A percentile compares a stretch with the other conserved stretches of the same genome.
These are phyloP conservation scores for Scheffersomyces spartinae DNA, from an alignment of 805 yeast species.

Conservation along the genomic window DNA sequence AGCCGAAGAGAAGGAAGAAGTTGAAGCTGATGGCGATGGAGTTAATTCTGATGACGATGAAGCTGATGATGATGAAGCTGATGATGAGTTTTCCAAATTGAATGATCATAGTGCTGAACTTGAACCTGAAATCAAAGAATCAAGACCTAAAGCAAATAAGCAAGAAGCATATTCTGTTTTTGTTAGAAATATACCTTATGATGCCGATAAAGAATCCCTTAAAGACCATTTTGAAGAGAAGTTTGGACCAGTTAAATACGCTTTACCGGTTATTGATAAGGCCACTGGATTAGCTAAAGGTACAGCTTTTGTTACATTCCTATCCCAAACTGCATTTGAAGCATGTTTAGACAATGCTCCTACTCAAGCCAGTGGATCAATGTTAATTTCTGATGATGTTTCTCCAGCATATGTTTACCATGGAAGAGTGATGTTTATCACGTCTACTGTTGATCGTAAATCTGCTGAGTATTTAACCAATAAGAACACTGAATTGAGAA, in stretches of 20 bases:
- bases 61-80: slow-evolving; percentile 12
- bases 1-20: slow-evolving; percentile 22
- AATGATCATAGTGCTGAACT: slow-evolving; percentile 16
- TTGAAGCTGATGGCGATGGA: slow-evolving; percentile 17
- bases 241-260: slow-evolving; percentile 88
- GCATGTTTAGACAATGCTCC: slow-evolving; percentile 76
- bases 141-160: slow-evolving; percentile 37
- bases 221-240: slow-evolving; percentile 64
- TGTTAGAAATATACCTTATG: slow-evolving; percentile 90
- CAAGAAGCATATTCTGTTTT: slow-evolving; percentile 68
- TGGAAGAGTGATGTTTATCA: slow-evolving; percentile 78
- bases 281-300: slow-evolving; percentile 84
- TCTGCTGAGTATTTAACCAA: slow-evolving; percentile 69
- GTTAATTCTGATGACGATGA: slow-evolving; percentile 24
- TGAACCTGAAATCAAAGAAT: slow-evolving; percentile 12
- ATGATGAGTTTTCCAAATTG: slow-evolving; percentile 18
- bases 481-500: slow-evolving; percentile 60
- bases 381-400: slow-evolving; percentile 86
- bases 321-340: slow-evolving; percentile 45
- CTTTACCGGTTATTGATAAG: slow-evolving; percentile 84
- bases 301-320: slow-evolving; percentile 89
- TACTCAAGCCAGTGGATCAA: slow-evolving; percentile 43
- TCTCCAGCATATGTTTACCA: slow-evolving; percentile 82
- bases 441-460: slow-evolving; percentile 79
- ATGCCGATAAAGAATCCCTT: slow-evolving; percentile 73